phyloP scores from a whole-genome alignment of 2,329 filamentous ascomycete species.

The Pseudopyricularia cyperi region DNA sequence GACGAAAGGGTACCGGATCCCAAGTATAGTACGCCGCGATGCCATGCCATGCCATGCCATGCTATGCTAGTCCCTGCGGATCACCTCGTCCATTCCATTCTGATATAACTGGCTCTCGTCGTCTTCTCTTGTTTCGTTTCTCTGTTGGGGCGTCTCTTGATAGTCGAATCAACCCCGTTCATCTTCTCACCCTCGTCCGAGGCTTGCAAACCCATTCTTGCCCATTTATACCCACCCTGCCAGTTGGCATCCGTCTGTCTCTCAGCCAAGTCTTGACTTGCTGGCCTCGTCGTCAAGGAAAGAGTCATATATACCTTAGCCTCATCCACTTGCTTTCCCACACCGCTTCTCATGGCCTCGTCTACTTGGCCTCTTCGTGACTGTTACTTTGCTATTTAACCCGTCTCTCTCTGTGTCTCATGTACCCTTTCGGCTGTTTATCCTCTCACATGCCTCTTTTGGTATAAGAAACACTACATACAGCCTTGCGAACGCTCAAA shows the following conservation, averaged over 20 bases:
- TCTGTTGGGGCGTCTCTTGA: background rate
- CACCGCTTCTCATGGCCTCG: background rate
- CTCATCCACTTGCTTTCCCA: background rate
- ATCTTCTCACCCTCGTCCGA: no score
- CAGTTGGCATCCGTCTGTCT: background rate
- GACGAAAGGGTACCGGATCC: no score
- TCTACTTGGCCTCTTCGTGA: background rate
- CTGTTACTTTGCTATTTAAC: background rate
- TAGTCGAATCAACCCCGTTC: background rate
- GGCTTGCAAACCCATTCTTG: background rate
- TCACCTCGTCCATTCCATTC: background rate
- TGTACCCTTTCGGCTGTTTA: background rate
- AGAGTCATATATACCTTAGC: background rate
- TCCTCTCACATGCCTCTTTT: background rate
- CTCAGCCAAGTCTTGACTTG: constrained; percentile 1
- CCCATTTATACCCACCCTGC: background rate
- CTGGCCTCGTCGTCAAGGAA: background rate
- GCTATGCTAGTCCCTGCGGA: background rate
- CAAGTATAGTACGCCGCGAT: no score
- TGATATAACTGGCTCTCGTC: constrained; percentile 8
- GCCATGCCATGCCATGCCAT: no score
- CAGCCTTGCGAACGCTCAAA: background rate
- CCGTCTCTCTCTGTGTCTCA: background rate
- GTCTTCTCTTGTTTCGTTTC: constrained; percentile 3
- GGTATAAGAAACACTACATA: background rate